Evolutionary conservation across 2,329 filamentous ascomycete species (phyloP).

Genomic region (Cytospora paraplurivora): DNA sequence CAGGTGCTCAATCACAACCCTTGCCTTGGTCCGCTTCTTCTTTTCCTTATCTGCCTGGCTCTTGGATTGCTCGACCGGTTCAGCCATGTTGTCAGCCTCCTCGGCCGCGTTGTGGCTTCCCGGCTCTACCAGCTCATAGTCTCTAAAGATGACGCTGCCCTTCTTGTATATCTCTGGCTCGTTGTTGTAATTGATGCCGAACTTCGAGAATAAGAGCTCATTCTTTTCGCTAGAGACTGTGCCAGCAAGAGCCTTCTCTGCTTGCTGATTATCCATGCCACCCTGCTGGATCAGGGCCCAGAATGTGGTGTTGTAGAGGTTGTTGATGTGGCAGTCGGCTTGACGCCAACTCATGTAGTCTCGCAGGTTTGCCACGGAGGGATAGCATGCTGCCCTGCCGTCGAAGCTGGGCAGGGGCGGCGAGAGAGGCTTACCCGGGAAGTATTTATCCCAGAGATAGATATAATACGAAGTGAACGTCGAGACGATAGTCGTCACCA

Average conservation of each 20-base stretch:
- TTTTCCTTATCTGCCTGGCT: conserved; percentile 81
- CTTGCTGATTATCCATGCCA: conserved; percentile 73
- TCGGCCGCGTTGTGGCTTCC: conserved; percentile 48
- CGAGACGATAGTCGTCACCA: conserved; percentile 87
- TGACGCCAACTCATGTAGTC: conserved; percentile 98
- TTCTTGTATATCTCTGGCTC: conserved; percentile 92
- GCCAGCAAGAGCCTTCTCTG: conserved; percentile 79
- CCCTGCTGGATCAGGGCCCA: conserved; percentile 84
- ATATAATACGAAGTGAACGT: conserved; percentile 93
- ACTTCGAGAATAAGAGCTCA: conserved; percentile 87
- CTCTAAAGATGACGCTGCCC: conserved; percentile 85
- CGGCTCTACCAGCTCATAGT: conserved; percentile 73
- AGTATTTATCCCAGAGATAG: conserved; percentile 75
- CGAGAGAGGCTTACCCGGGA: conserved; percentile 70
- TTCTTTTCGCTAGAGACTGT: conserved; percentile 89
- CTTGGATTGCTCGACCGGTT: conserved; percentile 65
- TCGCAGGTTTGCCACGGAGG: conserved; percentile 75
- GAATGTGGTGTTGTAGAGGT: conserved; percentile 96
- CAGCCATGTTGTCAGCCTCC: conserved; percentile 52
- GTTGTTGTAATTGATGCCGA: conserved; percentile 97
- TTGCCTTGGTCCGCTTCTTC: conserved; percentile 79
- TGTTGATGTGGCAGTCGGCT: conserved; percentile 98
- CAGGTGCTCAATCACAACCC: conserved; percentile 78
- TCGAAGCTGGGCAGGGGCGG: conserved; percentile 87
- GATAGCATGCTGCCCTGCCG: conserved; percentile 87